Conservation (phyloP, 495 filamentous ascomycete genomes). For the Tuber indicum region DNA sequence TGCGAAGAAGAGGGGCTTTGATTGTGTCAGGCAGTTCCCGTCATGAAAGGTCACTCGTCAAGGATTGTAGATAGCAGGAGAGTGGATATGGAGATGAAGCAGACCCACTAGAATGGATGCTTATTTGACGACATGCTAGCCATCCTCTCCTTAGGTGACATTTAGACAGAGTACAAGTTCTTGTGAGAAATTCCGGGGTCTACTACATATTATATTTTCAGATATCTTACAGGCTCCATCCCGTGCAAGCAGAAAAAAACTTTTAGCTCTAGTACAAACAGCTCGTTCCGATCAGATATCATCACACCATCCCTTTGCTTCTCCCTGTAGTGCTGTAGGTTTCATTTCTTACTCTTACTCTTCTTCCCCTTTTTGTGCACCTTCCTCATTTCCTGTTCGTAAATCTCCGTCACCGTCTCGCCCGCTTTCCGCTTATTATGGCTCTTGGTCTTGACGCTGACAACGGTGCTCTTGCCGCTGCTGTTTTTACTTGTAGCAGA, state of each 20-base stretch:
- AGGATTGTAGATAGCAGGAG: no score
- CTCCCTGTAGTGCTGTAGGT: background rate
- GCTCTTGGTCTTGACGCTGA: constrained; percentile 72
- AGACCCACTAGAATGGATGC: background rate
- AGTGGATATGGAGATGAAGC: background rate
- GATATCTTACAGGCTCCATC: background rate
- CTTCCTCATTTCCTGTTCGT: constrained; percentile 54
- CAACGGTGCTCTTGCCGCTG: constrained; percentile 60
- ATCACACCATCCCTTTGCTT: background rate
- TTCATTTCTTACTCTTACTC: constrained; percentile 45
- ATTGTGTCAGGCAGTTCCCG: background rate
- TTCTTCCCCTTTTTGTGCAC: constrained; percentile 53
- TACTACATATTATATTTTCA: background rate
- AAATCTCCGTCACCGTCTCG: constrained; percentile 56
- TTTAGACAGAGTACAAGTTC: background rate
- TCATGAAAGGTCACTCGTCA: background rate
- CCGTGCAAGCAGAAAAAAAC: background rate
- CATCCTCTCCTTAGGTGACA: background rate
- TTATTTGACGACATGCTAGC: background rate
- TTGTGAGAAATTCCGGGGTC: background rate
- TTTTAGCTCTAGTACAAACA: background rate
- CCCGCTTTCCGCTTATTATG: constrained; percentile 70
- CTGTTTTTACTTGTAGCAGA: constrained; percentile 47
- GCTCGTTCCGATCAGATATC: background rate
- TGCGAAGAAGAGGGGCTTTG: background rate